These are phyloP conservation scores for Boletus insuetus DNA, from an alignment of 768 basidiomycete genomes.

Conservation along the genomic window DNA sequence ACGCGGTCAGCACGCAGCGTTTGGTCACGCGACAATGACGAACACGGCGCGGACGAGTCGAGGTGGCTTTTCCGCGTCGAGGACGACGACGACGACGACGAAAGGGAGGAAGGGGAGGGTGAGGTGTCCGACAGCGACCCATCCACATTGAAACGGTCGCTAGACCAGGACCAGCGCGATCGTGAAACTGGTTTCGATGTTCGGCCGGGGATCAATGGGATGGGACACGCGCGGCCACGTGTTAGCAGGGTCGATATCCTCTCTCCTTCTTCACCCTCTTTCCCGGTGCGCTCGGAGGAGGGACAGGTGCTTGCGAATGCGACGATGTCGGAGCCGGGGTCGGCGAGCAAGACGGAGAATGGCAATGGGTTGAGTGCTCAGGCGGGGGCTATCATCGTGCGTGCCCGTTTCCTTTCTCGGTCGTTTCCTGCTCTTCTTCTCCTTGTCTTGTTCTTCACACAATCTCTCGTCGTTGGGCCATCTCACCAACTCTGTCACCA, in stretches of 20 bases:
- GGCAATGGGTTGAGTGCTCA: slow-evolving; percentile 60
- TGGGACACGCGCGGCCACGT: slow-evolving; percentile 45
- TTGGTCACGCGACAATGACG: slow-evolving; percentile 12
- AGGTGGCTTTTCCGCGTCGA: slow-evolving; percentile 19
- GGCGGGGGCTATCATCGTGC: slow-evolving; percentile 83
- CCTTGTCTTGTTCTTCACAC: not conserved
- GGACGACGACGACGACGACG: slow-evolving; percentile 28
- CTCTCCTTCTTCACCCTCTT: not conserved
- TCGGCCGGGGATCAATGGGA: slow-evolving; percentile 30
- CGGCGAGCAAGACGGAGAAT: slow-evolving; percentile 9
- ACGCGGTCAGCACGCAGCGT: slow-evolving; percentile 24
- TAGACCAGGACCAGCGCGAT: slow-evolving; percentile 5
- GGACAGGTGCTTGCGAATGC: slow-evolving; percentile 4
- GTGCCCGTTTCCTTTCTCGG: slow-evolving; percentile 25
- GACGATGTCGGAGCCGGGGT: slow-evolving; percentile 12
- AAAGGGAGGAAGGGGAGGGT: slow-evolving; percentile 16
- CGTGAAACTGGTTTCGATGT: slow-evolving; percentile 3
- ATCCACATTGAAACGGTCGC: not conserved
- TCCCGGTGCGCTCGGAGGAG: slow-evolving; percentile 4
- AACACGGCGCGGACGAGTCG: slow-evolving; percentile 21
- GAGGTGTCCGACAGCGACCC: not conserved
- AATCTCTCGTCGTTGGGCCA: not conserved
- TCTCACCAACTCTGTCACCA: not conserved
- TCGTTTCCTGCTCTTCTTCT: not conserved
- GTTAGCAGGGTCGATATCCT: slow-evolving; percentile 46